Conservation (phyloP, 2,329 filamentous ascomycete genomes). For the Trichoderma sp. region DNA sequence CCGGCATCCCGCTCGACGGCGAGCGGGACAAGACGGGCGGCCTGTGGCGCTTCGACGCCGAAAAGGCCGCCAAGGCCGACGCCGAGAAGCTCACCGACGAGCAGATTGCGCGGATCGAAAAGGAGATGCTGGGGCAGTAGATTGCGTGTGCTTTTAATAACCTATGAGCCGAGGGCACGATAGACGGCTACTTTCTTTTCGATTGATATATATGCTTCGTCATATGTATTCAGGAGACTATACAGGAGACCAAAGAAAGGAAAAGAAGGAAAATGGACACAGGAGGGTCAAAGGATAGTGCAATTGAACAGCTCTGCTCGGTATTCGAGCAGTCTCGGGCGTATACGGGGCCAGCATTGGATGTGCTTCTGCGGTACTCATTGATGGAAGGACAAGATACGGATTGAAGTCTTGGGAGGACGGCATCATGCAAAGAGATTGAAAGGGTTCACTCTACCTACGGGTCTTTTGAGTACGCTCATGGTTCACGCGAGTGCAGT, state of each 20-base stretch:
- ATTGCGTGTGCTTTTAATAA: background rate
- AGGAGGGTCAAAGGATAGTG: background rate
- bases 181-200: background rate
- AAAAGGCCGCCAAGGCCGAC: conserved; percentile 46
- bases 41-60: conserved; percentile 60
- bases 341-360: conserved; percentile 10
- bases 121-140: conserved; percentile 48
- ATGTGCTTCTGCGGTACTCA: background rate
- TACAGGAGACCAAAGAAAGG: background rate
- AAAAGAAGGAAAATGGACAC: background rate
- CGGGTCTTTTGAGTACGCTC: background rate
- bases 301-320: background rate
- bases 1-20: conserved; percentile 53
- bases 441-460: background rate
- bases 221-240: too few species aligned
- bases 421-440: conserved; percentile 1
- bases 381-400: background rate
- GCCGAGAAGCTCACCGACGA: conserved; percentile 45
- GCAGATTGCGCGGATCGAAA: conserved; percentile 49
- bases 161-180: background rate
- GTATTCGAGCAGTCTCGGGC: background rate
- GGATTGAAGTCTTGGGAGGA: conserved; percentile 1
- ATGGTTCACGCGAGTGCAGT: background rate
- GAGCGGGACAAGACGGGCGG: conserved; percentile 64
- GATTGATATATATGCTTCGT: background rate